Evolutionary conservation across 73 alveolate genomes (phyloP).

Genomic region (Paramecium biaurelia): DNA sequence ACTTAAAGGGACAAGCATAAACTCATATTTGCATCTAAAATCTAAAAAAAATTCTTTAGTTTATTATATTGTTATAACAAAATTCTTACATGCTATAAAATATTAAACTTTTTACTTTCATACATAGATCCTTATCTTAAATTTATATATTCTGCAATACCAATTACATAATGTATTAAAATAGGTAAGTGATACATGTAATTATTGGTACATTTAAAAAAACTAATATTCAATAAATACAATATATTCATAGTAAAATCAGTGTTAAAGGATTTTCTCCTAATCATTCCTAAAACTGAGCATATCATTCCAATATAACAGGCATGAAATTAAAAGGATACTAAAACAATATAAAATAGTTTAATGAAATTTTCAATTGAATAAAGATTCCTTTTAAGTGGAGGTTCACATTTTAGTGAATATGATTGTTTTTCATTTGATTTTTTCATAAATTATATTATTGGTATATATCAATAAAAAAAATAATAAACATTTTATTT

Average conservation of each 20-base stretch:
- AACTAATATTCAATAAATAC: slow-evolving; percentile 5
- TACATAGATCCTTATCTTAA: background rate
- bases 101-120: background rate
- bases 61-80: background rate
- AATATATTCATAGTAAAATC: slow-evolving; percentile 25
- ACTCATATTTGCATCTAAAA: slow-evolving; percentile 34
- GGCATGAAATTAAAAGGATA: background rate
- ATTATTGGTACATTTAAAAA: background rate
- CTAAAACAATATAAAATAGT: background rate
- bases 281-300: background rate
- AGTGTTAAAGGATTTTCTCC: background rate
- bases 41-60: background rate
- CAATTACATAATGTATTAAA: background rate
- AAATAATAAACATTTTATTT: too few relatives aligned
- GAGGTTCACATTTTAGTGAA: background rate
- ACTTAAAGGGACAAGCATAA: background rate
- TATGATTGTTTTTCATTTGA: background rate
- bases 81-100: background rate
- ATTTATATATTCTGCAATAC: background rate
- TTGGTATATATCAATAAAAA: background rate
- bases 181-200: slow-evolving; percentile 33
- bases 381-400: background rate
- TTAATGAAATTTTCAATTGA: background rate
- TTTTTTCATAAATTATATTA: background rate
- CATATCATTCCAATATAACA: slow-evolving; percentile 12